phyloP scores from a whole-genome alignment of 2,329 filamentous ascomycete species.

The Blastomyces parvus region DNA sequence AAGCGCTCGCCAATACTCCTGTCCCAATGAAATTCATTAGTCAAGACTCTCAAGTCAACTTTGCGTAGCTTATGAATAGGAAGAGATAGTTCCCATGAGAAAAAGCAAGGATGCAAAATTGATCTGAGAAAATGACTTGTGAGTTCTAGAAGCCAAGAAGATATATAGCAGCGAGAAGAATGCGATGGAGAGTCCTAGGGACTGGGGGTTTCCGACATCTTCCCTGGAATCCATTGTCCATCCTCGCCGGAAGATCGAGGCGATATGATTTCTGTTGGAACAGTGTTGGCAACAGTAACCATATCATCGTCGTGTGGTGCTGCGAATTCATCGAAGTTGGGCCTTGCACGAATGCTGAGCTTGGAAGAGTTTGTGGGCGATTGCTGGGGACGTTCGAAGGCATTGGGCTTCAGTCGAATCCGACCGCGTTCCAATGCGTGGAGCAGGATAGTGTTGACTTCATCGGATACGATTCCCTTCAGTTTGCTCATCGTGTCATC shows the following conservation, averaged over 20 bases:
- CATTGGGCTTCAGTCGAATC: slow-evolving; percentile 27
- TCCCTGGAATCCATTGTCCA: slow-evolving; percentile 2
- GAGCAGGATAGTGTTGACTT: slow-evolving; percentile 27
- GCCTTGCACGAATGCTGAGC: slow-evolving; percentile 15
- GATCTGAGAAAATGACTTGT: neutral
- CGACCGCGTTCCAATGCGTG: slow-evolving; percentile 30
- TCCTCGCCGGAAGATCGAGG: slow-evolving; percentile 8
- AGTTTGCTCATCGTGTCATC: slow-evolving; percentile 32
- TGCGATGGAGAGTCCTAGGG: neutral
- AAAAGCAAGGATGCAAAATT: neutral
- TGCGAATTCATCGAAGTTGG: slow-evolving; percentile 1
- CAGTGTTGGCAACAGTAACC: slow-evolving; percentile 15
- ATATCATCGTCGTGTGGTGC: slow-evolving; percentile 11
- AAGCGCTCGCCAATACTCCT: neutral
- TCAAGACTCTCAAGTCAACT: neutral
- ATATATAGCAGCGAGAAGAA: neutral
- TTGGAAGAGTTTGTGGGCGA: slow-evolving; percentile 28
- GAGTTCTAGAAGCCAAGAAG: neutral
- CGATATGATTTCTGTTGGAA: slow-evolving; percentile 16
- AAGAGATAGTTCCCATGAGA: neutral
- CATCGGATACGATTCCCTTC: slow-evolving; percentile 29
- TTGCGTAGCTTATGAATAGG: neutral
- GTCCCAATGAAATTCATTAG: neutral
- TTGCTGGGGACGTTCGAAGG: slow-evolving; percentile 23
- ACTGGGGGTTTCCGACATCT: slow-evolving; percentile 5